Base-by-base conservation (phyloP, 108 stramenopile genomes). In the Mayamaea pseudoterrestris region DNA sequence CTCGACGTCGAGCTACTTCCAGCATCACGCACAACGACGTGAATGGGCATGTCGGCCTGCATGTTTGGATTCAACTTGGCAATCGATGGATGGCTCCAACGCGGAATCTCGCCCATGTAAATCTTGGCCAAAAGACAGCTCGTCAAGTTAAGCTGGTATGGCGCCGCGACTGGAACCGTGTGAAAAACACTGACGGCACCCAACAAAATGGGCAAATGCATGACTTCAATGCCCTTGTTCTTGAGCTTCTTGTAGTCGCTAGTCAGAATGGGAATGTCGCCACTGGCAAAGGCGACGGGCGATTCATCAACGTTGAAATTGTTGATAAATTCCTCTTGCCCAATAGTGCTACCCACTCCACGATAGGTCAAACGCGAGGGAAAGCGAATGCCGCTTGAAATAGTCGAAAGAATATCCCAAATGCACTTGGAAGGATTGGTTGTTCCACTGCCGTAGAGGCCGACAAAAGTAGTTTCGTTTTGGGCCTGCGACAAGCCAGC, bases 361-460 rank as follows among this genome's bases (percentile, higher is more conserved):
- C 91, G 83, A 68, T 93, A 93, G 14, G 91, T 80, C 54, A 86
- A 60, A 8, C 65, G 69, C 18, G 67, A 47, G 40, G 81, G 78
- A 16, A 62, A 30, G 44, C 78, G 79, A 49, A 74, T 53, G 23
- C 68, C 78, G 13, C 64, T 66, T 23, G 65, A 39, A 24, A 74
- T 57, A 35, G 36, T 14, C 32, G 71, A 65, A 64, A 93, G 76
- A 27, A 88, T 69, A 32, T 74, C 57, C 83, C 83, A 88, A 44
- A 69, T 78, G 61, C 80, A 93, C 46, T 78, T 80, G 40, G 74
- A 75, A 20, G 90, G 90, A 49, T 93, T 93, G 14, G 90, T 93
- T 9, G 90, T 93, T 11, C 90, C 90, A 27, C 63, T 66, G 30
- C 90, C 90, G 34, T 88, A 76, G 24, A 93, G 16, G 24, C 32